Evolutionary conservation across 2,329 filamentous ascomycete species (phyloP), one percentile per base, ranked within the genome.

Genomic region (Diaporthe sp.): DNA sequence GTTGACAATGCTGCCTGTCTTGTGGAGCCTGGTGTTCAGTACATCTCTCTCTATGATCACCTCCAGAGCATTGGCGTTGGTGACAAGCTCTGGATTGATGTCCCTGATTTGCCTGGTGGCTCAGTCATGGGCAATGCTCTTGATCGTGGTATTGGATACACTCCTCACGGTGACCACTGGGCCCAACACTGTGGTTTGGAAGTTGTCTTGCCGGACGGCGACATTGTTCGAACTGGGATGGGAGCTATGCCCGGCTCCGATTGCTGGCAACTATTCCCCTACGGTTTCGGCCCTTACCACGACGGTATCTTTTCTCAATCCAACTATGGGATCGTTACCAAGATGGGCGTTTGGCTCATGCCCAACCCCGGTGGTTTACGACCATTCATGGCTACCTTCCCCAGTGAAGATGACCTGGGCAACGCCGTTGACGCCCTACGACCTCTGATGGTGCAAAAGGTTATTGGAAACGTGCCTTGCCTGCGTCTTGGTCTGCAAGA

Each of bases 1-100:
- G 53, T 56, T 56, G 53, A 56, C 53, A 56, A 56, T 56, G 30
- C 53, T 35, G 53, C 53, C 53, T 56, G 53, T 56, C 53, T 56
- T 56, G 53, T 56, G 9, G 53, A 56, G 17, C 53, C 30, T 13
- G 53, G 53, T 35, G 53, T 56, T 12, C 53, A 56, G 53, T 56
- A 56, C 30, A 17, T 56, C 8, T 13, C 27, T 12, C 53, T 56
- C 8, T 56, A 56, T 27, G 53, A 56, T 8, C 53, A 56, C 17
- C 53, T 56, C 53, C 53, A 56, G 17, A 56, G 7, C 53, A 56
- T 56, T 35, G 53, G 53, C 9, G 53, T 56, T 32, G 53, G 53
- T 13, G 13, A 56, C 30, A 32, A 56, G 30, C 53, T 56, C 30
- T 56, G 53, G 53, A 56, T 56, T 35, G 53, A 56, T 32, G 53